These are phyloP conservation scores for Zalaria sp. DNA, from an alignment of 2,329 filamentous ascomycete genomes.

Conservation along the genomic window DNA sequence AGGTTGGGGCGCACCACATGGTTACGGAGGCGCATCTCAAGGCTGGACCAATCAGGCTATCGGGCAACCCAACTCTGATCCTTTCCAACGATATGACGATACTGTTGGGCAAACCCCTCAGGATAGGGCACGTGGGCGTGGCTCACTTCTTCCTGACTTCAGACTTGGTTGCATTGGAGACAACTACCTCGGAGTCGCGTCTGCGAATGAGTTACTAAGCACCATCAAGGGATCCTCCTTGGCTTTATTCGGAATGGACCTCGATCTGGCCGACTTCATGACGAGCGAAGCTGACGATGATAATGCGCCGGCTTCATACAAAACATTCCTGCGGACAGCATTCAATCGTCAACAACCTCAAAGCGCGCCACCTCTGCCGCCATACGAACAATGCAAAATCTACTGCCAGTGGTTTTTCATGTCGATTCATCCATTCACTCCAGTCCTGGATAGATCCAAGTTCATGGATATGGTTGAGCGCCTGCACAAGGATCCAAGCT, in stretches of 20 bases:
- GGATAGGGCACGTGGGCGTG: neutral
- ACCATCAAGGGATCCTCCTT: constrained; percentile 63
- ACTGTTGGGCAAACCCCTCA: neutral
- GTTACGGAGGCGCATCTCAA: neutral
- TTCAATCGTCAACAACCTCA: constrained; percentile 44
- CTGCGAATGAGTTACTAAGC: constrained; percentile 51
- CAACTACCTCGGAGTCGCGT: constrained; percentile 51
- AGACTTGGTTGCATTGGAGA: constrained; percentile 37
- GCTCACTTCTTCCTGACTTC: constrained; percentile 27
- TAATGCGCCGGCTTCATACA: constrained; percentile 49
- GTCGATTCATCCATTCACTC: constrained; percentile 56
- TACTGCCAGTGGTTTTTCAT: constrained; percentile 66
- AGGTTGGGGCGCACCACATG: neutral
- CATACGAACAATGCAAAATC: constrained; percentile 48
- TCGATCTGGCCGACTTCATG: constrained; percentile 63
- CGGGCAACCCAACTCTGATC: neutral
- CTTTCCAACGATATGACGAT: neutral
- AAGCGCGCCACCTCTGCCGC: constrained; percentile 45
- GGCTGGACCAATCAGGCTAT: neutral
- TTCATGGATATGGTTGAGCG: constrained; percentile 54
- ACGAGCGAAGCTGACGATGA: constrained; percentile 52
- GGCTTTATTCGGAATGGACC: constrained; percentile 65
- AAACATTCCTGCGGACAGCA: constrained; percentile 52
- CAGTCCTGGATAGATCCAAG: constrained; percentile 62
- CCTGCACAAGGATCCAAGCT: constrained; percentile 56